A percentile compares a stretch with the other conserved stretches of the same genome.
Evolutionary conservation across 495 filamentous ascomycete genomes (phyloP).

Genomic region (Aspergillus olivimuriae): DNA sequence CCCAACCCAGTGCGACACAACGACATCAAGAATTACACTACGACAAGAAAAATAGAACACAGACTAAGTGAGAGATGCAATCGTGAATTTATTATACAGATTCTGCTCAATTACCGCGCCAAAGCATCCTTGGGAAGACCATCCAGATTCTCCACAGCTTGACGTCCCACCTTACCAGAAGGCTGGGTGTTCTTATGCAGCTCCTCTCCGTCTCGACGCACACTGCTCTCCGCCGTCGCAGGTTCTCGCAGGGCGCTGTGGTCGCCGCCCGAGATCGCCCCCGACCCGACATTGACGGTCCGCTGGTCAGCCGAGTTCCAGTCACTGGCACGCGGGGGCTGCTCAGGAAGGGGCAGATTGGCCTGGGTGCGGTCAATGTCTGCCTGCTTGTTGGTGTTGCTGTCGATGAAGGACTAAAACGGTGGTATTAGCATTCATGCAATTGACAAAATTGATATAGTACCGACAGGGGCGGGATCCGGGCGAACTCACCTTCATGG

Average conservation of each 20-base stretch:
- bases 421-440: no score
- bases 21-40: no score
- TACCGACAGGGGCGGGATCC: not conserved
- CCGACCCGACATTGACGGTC: slow-evolving; percentile 60
- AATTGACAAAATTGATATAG: no score
- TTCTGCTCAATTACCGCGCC: slow-evolving; percentile 18
- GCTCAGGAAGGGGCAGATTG: slow-evolving; percentile 73
- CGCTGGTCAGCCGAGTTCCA: slow-evolving; percentile 65
- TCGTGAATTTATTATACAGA: slow-evolving; percentile 1
- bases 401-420: slow-evolving; percentile 40
- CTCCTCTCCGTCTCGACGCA: slow-evolving; percentile 39
- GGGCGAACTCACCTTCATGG: slow-evolving; percentile 33
- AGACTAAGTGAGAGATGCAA: no score
- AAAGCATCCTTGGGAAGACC: slow-evolving; percentile 47
- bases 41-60: no score
- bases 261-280: slow-evolving; percentile 48
- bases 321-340: slow-evolving; percentile 67
- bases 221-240: slow-evolving; percentile 54
- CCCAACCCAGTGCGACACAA: no score
- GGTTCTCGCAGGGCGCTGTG: slow-evolving; percentile 55
- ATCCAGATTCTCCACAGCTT: slow-evolving; percentile 47
- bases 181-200: slow-evolving; percentile 37
- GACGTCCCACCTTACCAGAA: slow-evolving; percentile 41
- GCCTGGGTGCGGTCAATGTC: slow-evolving; percentile 58
- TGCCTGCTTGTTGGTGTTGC: slow-evolving; percentile 49